phyloP scores from a whole-genome alignment of 441 rosid genomes.

The Kokia cookei region DNA sequence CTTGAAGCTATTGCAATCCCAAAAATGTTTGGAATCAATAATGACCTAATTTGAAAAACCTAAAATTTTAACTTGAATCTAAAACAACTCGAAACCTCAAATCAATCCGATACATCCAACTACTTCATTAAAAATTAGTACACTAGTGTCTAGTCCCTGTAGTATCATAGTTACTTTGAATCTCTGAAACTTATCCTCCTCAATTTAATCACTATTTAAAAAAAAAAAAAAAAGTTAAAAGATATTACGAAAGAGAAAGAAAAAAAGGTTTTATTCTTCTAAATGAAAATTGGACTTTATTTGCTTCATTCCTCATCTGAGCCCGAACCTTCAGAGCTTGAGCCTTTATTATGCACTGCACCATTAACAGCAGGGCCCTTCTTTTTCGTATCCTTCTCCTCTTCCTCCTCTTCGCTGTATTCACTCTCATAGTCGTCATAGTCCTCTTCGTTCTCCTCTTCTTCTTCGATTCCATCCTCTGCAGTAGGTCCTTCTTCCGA shows the following conservation, averaged over 20 bases:
- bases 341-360: conserved; percentile 31
- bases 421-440: conserved; percentile 87
- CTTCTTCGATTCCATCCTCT: conserved; percentile 91
- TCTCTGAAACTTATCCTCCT: too few relatives aligned
- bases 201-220: too few relatives aligned
- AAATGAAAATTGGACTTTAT: conserved; percentile 6
- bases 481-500: conserved; percentile 63
- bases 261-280: neutral
- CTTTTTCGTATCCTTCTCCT: conserved; percentile 55
- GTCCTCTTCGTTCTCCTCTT: conserved; percentile 83
- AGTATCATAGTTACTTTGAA: too few relatives aligned
- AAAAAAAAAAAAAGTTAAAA: too few relatives aligned
- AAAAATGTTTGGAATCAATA: too few relatives aligned
- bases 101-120: too few relatives aligned
- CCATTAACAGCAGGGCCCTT: conserved; percentile 52
- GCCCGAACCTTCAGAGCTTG: conserved; percentile 70
- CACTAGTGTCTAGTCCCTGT: too few relatives aligned
- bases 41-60: too few relatives aligned
- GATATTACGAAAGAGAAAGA: neutral
- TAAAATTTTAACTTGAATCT: too few relatives aligned
- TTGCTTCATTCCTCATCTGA: conserved; percentile 59
- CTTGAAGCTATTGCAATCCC: too few relatives aligned
- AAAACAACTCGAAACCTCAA: too few relatives aligned
- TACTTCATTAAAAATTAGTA: too few relatives aligned
- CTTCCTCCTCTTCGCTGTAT: conserved; percentile 90